Percentiles rank a stretch among this genome's conserved stretches.
Evolutionary conservation across 176 grass and related monocot genomes (phyloP).

Genomic region (Zea luxurians): DNA sequence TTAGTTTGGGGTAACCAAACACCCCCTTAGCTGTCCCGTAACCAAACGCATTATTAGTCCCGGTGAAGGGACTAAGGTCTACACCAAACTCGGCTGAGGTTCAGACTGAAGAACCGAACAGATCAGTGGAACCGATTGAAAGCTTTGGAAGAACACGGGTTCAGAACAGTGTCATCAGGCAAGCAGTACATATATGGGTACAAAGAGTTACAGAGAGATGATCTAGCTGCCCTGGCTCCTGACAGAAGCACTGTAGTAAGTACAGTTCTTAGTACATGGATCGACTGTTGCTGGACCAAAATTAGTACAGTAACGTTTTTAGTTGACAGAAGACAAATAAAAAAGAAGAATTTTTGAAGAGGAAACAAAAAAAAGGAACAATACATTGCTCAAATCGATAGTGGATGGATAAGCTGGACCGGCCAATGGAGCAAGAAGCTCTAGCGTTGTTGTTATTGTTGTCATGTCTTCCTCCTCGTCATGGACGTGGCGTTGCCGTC

Average conservation of each 20-base stretch:
- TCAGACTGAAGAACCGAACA: neutral
- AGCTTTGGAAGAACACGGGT: neutral
- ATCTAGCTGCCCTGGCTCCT: conserved; percentile 31
- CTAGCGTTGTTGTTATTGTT: neutral
- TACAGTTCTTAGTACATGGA: conserved; percentile 14
- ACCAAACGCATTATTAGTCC: too few relatives aligned
- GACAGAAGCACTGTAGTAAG: conserved; percentile 12
- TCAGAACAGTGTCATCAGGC: neutral
- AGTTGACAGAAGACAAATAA: neutral
- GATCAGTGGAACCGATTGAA: neutral
- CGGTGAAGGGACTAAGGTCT: conserved; percentile 40
- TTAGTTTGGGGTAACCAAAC: too few relatives aligned
- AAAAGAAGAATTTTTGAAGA: neutral
- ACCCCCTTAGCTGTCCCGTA: too few relatives aligned
- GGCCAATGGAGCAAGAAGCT: neutral
- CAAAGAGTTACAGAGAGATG: neutral
- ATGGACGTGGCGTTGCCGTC: conserved; percentile 66
- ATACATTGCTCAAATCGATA: conserved; percentile 33
- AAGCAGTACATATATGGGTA: conserved; percentile 17
- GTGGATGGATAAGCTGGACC: conserved; percentile 8
- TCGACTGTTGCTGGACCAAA: conserved; percentile 22
- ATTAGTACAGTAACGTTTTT: conserved; percentile 10
- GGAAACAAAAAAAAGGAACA: neutral
- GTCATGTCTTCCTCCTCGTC: conserved; percentile 53
- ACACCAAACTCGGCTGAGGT: conserved; percentile 8